Percentiles rank a stretch among this genome's conserved stretches.
Conservation (phyloP, 306 rosid species). For the Casuarina cunninghamiana region DNA sequence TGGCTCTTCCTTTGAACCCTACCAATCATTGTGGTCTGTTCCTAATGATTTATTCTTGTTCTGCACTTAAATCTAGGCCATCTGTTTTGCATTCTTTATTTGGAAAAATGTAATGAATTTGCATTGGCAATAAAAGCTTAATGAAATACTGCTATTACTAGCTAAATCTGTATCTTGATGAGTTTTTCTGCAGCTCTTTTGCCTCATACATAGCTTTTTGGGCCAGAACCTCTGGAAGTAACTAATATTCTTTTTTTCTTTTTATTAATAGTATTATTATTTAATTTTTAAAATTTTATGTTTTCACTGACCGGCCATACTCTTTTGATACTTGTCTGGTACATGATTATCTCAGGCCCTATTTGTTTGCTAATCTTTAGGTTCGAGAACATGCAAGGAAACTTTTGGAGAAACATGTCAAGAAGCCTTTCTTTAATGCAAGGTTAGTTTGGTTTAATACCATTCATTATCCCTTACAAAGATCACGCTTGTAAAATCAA, state of each 20-base stretch:
- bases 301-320: background rate
- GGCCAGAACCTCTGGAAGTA: background rate
- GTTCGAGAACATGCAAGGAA: slow-evolving; percentile 95
- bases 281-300: no score
- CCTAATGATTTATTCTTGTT: background rate
- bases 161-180: background rate
- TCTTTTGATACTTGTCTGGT: slow-evolving; percentile 11
- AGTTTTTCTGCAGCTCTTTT: background rate
- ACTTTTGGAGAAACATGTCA: slow-evolving; percentile 75
- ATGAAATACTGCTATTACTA: background rate
- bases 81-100: background rate
- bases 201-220: background rate
- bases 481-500: background rate
- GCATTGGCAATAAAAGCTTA: background rate
- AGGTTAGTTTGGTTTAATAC: slow-evolving; percentile 52
- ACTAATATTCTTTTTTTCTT: no score
- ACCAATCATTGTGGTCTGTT: background rate
- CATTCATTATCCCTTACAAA: background rate
- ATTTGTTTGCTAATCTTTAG: slow-evolving; percentile 35
- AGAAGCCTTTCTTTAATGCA: slow-evolving; percentile 76
- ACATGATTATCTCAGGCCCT: slow-evolving; percentile 11
- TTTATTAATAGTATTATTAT: background rate
- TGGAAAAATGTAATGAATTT: background rate
- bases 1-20: no score
- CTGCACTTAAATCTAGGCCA: background rate